A percentile compares a stretch with the other conserved stretches of the same genome.
Conservation (phyloP, 2,329 filamentous ascomycete species). For the Neobulgaria alba region DNA sequence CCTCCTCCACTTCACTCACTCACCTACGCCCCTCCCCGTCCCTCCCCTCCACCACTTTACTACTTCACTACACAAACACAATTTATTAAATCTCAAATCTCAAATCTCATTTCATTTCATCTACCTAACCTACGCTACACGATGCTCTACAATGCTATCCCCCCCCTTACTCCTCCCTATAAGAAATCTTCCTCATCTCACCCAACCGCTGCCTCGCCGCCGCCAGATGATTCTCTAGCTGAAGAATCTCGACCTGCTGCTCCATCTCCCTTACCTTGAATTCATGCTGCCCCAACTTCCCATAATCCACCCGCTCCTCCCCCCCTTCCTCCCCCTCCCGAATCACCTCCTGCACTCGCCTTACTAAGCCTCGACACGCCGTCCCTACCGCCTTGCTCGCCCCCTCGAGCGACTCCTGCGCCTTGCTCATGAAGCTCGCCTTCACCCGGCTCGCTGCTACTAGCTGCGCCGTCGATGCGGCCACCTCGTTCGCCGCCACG, state of each 20-base stretch:
- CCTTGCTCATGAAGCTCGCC: conserved; percentile 96
- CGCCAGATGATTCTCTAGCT: conserved; percentile 80
- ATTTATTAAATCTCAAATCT: too few relatives aligned
- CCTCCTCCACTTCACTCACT: too few relatives aligned
- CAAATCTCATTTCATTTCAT: too few relatives aligned
- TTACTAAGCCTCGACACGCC: conserved; percentile 78
- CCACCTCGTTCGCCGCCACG: conserved; percentile 94
- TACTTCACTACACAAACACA: too few relatives aligned
- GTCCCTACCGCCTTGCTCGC: conserved; percentile 88
- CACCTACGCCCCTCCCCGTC: too few relatives aligned
- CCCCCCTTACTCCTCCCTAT: conserved; percentile 23
- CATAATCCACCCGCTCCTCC: conserved; percentile 80
- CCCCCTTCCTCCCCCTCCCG: conserved; percentile 74
- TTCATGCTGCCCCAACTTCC: conserved; percentile 81
- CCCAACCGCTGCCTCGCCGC: conserved; percentile 75
- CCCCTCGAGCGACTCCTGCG: conserved; percentile 81
- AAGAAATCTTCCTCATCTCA: conserved; percentile 66
- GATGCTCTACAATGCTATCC: too few relatives aligned
- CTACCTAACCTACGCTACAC: too few relatives aligned
- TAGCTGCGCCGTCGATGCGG: conserved; percentile 90
- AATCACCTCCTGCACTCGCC: conserved; percentile 93
- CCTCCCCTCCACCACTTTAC: too few relatives aligned
- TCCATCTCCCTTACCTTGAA: conserved; percentile 99
- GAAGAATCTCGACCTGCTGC: conserved; percentile 97
- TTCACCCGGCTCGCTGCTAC: conserved; percentile 94